Base-by-base conservation (phyloP, 2,329 filamentous ascomycete species). In the Trichoderma breve region DNA sequence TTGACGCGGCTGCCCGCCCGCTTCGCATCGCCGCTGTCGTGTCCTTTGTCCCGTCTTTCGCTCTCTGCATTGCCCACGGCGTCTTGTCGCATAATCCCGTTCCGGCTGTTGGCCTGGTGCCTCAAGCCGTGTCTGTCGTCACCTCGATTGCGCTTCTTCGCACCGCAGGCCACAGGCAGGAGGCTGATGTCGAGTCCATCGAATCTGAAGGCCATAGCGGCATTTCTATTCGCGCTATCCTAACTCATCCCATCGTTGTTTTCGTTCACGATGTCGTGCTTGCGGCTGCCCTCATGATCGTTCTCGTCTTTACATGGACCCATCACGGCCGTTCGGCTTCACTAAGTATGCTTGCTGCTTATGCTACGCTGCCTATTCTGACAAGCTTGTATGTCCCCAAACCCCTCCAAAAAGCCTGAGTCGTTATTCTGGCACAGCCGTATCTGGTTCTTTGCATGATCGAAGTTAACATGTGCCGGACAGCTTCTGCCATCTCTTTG, bases 241-340 rank as follows among this genome's bases (percentile, higher is more conserved):
- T 76, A 7, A 75, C 75, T 26, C 78, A 80, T 65, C 81, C 82
- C 2, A 77, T 84, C 60, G 58, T 81, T 36, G 77, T 82, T n/a
- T 84, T 84, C 73, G 71, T 77, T 26, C 77, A 76, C 43, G 83
- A 84, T 73, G 74, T 78, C 6, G 65, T 81, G 8, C 78, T 84
- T 3, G 80, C 82, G 8, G 77, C 80, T 0, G 78, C 79, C 5
- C 73, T 82, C 14, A 79, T 84, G 80, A 73, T 81, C 7, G 81
- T 84, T 6, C 72, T 85, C 65, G 80, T 83, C 26, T 82, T 82
- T 43, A 83, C 82, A 1, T 84, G 82, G 82, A 79, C 80, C 51
- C 73, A 74, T 39, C 76, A 76, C 18, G 73, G 75, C 7, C 63
- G 71, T 12, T 76, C 77, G 32, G 75, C 79, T 3, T 77, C 79